These are phyloP conservation scores for Colletotrichum sp. DNA, from an alignment of 2,329 filamentous ascomycete genomes.

Conservation along the genomic window DNA sequence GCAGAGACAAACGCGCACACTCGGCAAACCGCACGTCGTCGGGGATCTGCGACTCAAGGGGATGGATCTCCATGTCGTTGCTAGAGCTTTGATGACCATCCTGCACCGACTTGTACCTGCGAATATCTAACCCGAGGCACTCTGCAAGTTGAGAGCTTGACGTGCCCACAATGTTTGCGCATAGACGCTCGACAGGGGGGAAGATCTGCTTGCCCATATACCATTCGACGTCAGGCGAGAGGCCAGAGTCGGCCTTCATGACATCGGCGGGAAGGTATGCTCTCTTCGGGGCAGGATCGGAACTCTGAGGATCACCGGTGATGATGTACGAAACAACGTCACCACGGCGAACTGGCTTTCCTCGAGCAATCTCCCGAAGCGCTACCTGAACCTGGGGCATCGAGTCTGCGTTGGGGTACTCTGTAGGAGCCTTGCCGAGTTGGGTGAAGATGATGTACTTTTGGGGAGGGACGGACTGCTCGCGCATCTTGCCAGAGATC, in stretches of 20 bases:
- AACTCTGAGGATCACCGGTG: conserved; percentile 72
- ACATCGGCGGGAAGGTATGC: conserved; percentile 88
- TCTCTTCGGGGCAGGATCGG: conserved; percentile 81
- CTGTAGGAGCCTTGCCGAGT: conserved; percentile 89
- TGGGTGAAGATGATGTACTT: conserved; percentile 99
- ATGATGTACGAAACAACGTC: conserved; percentile 98
- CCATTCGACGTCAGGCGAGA: conserved; percentile 94
- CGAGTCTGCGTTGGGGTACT: conserved; percentile 91
- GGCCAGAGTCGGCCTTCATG: conserved; percentile 73
- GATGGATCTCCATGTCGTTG: conserved; percentile 78
- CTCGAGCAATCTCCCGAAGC: conserved; percentile 82
- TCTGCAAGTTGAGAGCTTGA: conserved; percentile 90
- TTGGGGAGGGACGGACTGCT: conserved; percentile 72
- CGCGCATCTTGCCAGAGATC: conserved; percentile 85
- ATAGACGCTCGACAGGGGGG: conserved; percentile 95
- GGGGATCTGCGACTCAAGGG: conserved; percentile 91
- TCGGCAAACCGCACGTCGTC: conserved; percentile 89
- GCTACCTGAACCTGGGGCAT: conserved; percentile 99
- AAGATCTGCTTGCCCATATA: conserved; percentile 99
- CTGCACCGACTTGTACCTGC: conserved; percentile 71
- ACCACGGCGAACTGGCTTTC: conserved; percentile 87
- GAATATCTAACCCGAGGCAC: conserved; percentile 88
- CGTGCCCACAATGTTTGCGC: conserved; percentile 92
- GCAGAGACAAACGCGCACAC: conserved; percentile 76
- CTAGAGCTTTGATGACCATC: conserved; percentile 50